phyloP scores from a whole-genome alignment of 1,139 yeast species.

The Debaryomyces robertsiae region DNA sequence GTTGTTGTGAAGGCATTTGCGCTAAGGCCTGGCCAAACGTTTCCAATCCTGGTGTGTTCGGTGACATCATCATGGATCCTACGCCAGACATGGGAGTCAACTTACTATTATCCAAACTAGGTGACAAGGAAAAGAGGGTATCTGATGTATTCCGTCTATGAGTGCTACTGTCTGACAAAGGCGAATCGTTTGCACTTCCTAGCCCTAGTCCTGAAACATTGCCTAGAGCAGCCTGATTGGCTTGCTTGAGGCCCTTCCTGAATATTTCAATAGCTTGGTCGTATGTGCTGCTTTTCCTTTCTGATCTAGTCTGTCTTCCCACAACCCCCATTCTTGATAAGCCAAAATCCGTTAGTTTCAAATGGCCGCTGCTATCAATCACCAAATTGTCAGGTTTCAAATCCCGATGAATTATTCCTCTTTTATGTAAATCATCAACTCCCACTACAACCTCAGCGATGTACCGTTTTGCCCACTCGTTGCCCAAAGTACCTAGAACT shows the following conservation, averaged over 20 bases:
- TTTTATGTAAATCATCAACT: conserved; percentile 81
- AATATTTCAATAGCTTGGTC: conserved; percentile 49
- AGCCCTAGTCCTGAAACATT: conserved; percentile 21
- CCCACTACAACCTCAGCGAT: conserved; percentile 91
- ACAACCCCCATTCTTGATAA: conserved; percentile 86
- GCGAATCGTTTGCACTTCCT: conserved; percentile 28
- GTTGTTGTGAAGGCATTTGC: conserved; percentile 11
- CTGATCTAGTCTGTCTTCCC: conserved; percentile 64
- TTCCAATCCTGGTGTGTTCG: conserved; percentile 11
- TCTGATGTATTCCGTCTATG: conserved; percentile 43
- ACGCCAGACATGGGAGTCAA: conserved; percentile 14
- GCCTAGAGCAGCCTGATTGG: conserved; percentile 23
- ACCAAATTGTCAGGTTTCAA: conserved; percentile 91
- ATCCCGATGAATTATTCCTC: conserved; percentile 94
- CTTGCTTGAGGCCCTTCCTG: conserved; percentile 29
- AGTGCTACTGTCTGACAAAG: conserved; percentile 26
- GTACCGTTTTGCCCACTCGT: conserved; percentile 85
- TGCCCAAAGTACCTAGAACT: conserved; percentile 76
- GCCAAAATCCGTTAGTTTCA: conserved; percentile 94
- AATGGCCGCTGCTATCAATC: conserved; percentile 84
- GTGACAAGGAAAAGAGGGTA: conserved; percentile 54
- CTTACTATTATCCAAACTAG: conserved; percentile 41
- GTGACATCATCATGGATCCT: conserved; percentile 12
- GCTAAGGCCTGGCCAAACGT: conserved; percentile 10
- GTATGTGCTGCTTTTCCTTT: conserved; percentile 47